These are phyloP conservation scores for Melanomma pulvis-pyrius DNA, from an alignment of 495 filamentous ascomycete species.

Conservation along the genomic window DNA sequence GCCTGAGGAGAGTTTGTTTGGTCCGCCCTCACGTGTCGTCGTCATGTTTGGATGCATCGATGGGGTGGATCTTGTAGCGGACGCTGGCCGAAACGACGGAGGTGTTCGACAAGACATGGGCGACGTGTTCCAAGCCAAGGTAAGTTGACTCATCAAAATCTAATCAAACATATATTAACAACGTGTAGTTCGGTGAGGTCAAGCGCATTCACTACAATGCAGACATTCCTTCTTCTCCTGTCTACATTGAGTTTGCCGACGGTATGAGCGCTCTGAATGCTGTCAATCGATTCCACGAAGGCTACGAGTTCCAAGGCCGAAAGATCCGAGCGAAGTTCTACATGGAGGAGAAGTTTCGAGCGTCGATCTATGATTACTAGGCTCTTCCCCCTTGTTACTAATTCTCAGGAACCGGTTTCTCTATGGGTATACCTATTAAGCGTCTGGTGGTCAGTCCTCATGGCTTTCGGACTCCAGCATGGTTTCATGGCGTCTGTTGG, in stretches of 20 bases:
- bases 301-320: constrained; percentile 87
- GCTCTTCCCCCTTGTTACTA: too few relatives aligned
- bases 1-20: constrained; percentile 64
- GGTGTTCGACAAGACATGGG: constrained; percentile 91
- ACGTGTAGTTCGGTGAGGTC: constrained; percentile 70
- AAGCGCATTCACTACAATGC: constrained; percentile 77
- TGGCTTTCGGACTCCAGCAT: too few relatives aligned
- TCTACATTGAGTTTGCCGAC: constrained; percentile 90
- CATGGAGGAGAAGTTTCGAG: constrained; percentile 77
- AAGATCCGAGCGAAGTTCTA: constrained; percentile 77
- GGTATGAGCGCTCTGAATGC: constrained; percentile 79
- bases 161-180: constrained; percentile 22
- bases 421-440: neutral
- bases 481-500: too few relatives aligned
- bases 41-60: constrained; percentile 80
- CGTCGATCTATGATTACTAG: constrained; percentile 59
- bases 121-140: constrained; percentile 81
- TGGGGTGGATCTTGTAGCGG: constrained; percentile 71
- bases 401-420: neutral
- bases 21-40: constrained; percentile 76
- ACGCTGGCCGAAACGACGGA: constrained; percentile 61
- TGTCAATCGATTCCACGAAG: constrained; percentile 64
- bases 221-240: constrained; percentile 52
- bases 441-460: too few relatives aligned
- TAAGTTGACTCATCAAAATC: neutral